A percentile compares a stretch with the other conserved stretches of the same genome.
Evolutionary conservation across 208 protist genomes (phyloP).

Genomic region (Plasmodiophora brassicae): DNA sequence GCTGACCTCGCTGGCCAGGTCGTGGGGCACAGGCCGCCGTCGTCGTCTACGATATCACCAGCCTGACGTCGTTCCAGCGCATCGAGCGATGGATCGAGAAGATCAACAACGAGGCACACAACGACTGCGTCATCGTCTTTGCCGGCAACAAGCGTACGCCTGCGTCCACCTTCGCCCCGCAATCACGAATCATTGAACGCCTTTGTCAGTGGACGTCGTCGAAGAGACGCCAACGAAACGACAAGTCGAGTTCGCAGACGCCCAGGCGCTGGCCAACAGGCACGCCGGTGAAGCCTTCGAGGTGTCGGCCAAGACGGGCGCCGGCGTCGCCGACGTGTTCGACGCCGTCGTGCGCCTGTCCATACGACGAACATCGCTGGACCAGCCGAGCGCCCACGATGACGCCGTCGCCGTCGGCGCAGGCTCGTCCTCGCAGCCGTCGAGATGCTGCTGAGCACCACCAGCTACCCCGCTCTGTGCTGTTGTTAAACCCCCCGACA

Average conservation of each 20-base stretch:
- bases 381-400: too few relatives aligned
- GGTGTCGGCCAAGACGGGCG: background rate
- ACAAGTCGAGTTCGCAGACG: background rate
- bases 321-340: background rate
- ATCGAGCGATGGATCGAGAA: slow-evolving; percentile 22
- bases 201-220: background rate
- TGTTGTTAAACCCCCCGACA: too few relatives aligned
- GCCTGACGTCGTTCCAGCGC: slow-evolving; percentile 13
- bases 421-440: too few relatives aligned
- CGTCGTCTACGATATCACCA: slow-evolving; percentile 25
- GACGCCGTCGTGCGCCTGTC: background rate
- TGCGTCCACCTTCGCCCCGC: too few relatives aligned
- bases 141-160: slow-evolving; percentile 1
- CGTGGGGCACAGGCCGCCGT: background rate
- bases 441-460: too few relatives aligned
- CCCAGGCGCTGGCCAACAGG: background rate
- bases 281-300: background rate
- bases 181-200: background rate
- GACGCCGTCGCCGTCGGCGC: too few relatives aligned
- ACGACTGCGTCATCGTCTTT: slow-evolving; percentile 23
- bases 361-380: too few relatives aligned
- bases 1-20: background rate
- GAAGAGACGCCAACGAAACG: background rate
- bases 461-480: too few relatives aligned
- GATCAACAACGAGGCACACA: slow-evolving; percentile 3